phyloP scores from a whole-genome alignment of 2,329 filamentous ascomycete species.

The Hypoxylon rubiginosum region DNA sequence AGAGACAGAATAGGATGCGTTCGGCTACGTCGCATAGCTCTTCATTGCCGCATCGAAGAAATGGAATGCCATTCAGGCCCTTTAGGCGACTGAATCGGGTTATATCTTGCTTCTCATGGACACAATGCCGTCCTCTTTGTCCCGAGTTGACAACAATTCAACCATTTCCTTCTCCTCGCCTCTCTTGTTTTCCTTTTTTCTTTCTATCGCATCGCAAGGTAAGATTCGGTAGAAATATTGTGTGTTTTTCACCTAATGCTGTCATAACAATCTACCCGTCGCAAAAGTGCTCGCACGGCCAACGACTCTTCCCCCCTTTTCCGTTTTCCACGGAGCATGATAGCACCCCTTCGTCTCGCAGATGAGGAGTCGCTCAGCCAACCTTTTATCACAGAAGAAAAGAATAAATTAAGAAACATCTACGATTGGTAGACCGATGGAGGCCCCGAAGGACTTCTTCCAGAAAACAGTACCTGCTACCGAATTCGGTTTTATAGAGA shows the following conservation, averaged over 20 bases:
- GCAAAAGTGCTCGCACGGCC: not conserved
- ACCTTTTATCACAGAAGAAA: not conserved
- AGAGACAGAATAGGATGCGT: slow-evolving; percentile 37
- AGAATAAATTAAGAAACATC: not conserved
- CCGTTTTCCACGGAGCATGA: slow-evolving; percentile 29
- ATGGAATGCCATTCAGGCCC: slow-evolving; percentile 38
- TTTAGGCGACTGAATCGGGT: slow-evolving; percentile 15
- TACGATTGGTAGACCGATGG: not conserved
- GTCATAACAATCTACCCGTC: slow-evolving; percentile 12
- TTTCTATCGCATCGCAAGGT: slow-evolving; percentile 4
- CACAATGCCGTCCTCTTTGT: slow-evolving; percentile 30
- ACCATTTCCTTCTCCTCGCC: slow-evolving; percentile 23
- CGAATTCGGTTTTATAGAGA: slow-evolving; percentile 23
- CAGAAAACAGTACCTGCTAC: not conserved
- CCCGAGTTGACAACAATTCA: slow-evolving; percentile 21
- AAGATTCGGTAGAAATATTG: not conserved
- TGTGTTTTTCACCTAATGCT: slow-evolving; percentile 9
- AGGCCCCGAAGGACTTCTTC: not conserved
- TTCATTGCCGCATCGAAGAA: slow-evolving; percentile 32
- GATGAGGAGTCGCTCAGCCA: slow-evolving; percentile 19
- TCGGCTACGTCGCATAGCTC: slow-evolving; percentile 22
- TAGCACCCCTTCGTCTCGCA: slow-evolving; percentile 35
- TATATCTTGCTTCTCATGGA: slow-evolving; percentile 11
- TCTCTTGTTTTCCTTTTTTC: slow-evolving; percentile 11
- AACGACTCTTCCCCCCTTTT: slow-evolving; percentile 7